phyloP scores from a whole-genome alignment of 2,329 filamentous ascomycete species.

The Colletotrichum kahawae region DNA sequence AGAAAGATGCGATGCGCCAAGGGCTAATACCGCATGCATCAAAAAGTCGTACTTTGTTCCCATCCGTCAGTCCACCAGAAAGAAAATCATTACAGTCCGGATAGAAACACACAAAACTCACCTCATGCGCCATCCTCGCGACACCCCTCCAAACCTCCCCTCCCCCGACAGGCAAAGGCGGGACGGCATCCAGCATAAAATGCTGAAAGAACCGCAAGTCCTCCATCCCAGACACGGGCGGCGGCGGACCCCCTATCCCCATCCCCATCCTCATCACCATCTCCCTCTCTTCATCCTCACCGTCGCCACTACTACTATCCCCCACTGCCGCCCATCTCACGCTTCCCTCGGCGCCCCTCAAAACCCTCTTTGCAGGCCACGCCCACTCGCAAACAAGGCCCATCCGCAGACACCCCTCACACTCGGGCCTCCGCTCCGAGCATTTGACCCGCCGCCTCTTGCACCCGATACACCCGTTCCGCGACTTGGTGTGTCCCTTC shows the following conservation, averaged over 20 bases:
- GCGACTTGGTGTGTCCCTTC: conserved; percentile 39
- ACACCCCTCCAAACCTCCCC: conserved; percentile 40
- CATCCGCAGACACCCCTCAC: conserved; percentile 39
- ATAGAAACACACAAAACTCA: conserved; percentile 19
- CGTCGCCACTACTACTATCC: background rate
- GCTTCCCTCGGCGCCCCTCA: background rate
- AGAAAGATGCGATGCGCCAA: conserved; percentile 43
- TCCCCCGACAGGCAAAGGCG: conserved; percentile 41
- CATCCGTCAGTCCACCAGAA: background rate
- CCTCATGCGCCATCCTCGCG: conserved; percentile 40
- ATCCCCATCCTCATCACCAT: background rate
- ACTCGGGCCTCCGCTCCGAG: conserved; percentile 38
- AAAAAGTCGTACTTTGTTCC: conserved; percentile 42
- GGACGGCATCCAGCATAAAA: conserved; percentile 51
- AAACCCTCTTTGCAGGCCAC: conserved; percentile 22
- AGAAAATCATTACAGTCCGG: no score
- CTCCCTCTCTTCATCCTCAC: background rate
- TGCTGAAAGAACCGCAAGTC: conserved; percentile 60
- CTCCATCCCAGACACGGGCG: conserved; percentile 37
- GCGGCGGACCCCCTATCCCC: background rate
- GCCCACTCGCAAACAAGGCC: conserved; percentile 41
- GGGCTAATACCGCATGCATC: conserved; percentile 45
- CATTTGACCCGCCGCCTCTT: conserved; percentile 51
- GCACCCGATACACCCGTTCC: conserved; percentile 36
- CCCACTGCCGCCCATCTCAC: background rate